Base-by-base conservation (phyloP, 2,329 filamentous ascomycete species). In the Arthrobotrys pseudoclavata region DNA sequence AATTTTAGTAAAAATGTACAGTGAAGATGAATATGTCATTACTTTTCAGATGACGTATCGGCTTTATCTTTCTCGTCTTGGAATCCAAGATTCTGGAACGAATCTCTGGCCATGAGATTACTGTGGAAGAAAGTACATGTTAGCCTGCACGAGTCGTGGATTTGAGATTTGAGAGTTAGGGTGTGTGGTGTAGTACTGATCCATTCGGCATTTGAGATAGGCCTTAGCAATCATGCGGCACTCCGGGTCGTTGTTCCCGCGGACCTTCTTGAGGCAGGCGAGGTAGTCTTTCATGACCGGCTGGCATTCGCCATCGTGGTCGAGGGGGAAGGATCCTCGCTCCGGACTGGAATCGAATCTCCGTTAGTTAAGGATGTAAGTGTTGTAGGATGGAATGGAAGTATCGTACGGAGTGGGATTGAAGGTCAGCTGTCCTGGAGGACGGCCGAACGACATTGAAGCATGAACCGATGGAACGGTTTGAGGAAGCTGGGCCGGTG, bases 221-320 rank as follows among this genome's bases (percentile, higher is more conserved):
- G 89, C 88, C 85, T 97, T 98, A 76, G 94, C 94, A 68, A 97
- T 85, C 82, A 89, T 86, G 71, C 96, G 91, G 83, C 96, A 99
- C 82, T 93, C 90, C 79, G 92, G 88, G 80, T 96, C 92, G 83
- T 98, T 98, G 81, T 92, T 89, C 24, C 96, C 96, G 81, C 90
- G 89, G 79, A 91, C 90, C 79, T 89, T 91, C 83, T 94, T 96
- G 83, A 99, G 91, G 84, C 96, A 99, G 74, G 88, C 87, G 57
- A 99, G 88, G 83, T 99, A 99, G 64, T 87, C 87, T 72, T 88
- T 88, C 89, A 98, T 98, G 80, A 96, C 89, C 74, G 91, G 86
- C 84, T 95, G 97, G 87, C 96, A 99, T 86, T 99, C 96, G 82
- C 89, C 93, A 84, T 97, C 94, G 82, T 97, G 94, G 84, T 98